Evolutionary conservation across 2,329 filamentous ascomycete genomes (phyloP).

Genomic region (Colletotrichum sojae): DNA sequence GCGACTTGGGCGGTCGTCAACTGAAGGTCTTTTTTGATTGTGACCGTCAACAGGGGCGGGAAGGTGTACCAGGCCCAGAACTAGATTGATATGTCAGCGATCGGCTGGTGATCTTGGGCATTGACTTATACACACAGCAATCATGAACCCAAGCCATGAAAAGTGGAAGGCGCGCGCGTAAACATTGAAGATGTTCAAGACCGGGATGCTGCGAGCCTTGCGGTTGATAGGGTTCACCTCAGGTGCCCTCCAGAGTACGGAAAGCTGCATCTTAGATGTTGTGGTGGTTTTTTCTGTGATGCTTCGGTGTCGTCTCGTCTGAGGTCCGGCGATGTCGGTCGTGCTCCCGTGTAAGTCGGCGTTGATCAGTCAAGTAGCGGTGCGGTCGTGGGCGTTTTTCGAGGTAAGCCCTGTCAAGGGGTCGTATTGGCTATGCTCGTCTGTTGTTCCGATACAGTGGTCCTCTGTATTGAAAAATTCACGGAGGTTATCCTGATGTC

Average conservation of each 20-base stretch:
- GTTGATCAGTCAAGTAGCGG: neutral
- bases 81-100: conserved; percentile 46
- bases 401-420: neutral
- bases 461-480: too few relatives aligned
- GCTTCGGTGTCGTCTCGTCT: neutral
- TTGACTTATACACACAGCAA: conserved; percentile 77
- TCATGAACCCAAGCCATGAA: conserved; percentile 88
- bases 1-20: conserved; percentile 80
- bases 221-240: conserved; percentile 87
- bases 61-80: conserved; percentile 97
- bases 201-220: conserved; percentile 85
- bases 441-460: neutral
- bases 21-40: conserved; percentile 83
- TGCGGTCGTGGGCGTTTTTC: neutral
- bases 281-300: conserved; percentile 1
- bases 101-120: neutral
- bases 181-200: conserved; percentile 82
- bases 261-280: conserved; percentile 50
- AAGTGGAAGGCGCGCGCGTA: conserved; percentile 94
- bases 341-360: neutral
- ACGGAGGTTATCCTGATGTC: conserved; percentile 5
- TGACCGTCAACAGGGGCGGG: conserved; percentile 82
- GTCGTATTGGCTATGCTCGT: conserved; percentile 1
- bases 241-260: conserved; percentile 68
- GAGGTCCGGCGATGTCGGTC: neutral